Evolutionary conservation across 108 stramenopile genomes (phyloP), one percentile per base, ranked within the genome.

Genomic region (Thalassiosira profunda): DNA sequence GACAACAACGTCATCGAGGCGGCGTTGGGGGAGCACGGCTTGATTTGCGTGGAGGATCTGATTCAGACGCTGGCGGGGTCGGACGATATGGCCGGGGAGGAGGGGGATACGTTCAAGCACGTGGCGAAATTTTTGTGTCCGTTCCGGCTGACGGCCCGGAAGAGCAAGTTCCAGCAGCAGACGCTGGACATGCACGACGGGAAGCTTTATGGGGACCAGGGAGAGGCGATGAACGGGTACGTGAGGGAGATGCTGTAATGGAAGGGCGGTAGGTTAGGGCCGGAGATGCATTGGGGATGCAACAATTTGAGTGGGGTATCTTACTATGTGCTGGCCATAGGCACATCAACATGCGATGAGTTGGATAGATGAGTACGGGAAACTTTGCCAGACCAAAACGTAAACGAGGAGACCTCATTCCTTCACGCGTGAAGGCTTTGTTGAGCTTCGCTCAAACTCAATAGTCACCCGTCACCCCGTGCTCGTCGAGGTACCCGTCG

Each of bases 11-110:
- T 92, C 14, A 83, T 95, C 43, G 94, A 95, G 65, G 51, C 78
- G 21, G 76, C 80, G 8, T 70, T 95, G 60, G 94, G 94, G 11
- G 82, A 81, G 25, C 10, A 40, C 15, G 92, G 88, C 1, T 70
- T 95, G 37, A 90, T 95, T 70, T 95, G 94, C 71, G 87, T 89
- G 60, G 94, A 95, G 62, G 94, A 95, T 85, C 73, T 95, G 71
- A 83, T 95, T 9, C 90, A 92, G 45, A 91, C 86, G 59, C 57
- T 95, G 44, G 11, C 62, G 53, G 36, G 35, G 34, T 52, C 26
- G 60, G 69, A 54, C 20, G 43, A 28, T 33, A 40, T 33, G 20
- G 41, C 47, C 31, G 76, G 57, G 26, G 81, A 70, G 9, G 66
- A 82, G 15, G 33, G 59, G 41, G 90, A 83, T 25, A 58, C 73